phyloP scores from a whole-genome alignment of 768 basidiomycete species.

The Mrakia gelida region DNA sequence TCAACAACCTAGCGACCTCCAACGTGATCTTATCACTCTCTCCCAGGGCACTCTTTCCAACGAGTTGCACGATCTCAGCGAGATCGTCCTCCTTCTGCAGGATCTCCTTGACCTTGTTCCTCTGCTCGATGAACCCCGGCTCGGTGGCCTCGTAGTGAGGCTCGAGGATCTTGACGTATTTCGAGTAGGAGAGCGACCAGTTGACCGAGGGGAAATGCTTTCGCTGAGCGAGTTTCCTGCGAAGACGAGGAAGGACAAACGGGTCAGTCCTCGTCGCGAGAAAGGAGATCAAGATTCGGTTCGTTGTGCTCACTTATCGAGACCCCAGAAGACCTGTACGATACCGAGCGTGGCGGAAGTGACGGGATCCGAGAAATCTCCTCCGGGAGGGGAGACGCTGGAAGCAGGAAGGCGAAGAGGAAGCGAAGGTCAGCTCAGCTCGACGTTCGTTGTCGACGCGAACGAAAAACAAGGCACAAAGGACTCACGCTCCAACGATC shows the following conservation, averaged over 20 bases:
- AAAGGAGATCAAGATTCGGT: background rate
- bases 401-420: slow-evolving; percentile 41
- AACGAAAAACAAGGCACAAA: background rate
- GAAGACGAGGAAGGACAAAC: background rate
- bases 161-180: slow-evolving; percentile 91
- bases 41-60: slow-evolving; percentile 95
- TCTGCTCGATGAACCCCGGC: slow-evolving; percentile 91
- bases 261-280: background rate
- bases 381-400: slow-evolving; percentile 96
- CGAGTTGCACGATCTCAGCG: slow-evolving; percentile 98
- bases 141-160: slow-evolving; percentile 84
- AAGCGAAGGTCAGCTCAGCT: background rate
- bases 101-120: slow-evolving; percentile 90
- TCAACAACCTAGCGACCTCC: slow-evolving; percentile 49
- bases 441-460: background rate
- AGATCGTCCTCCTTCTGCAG: slow-evolving; percentile 98
- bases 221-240: slow-evolving; percentile 81
- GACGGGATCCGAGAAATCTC: slow-evolving; percentile 98
- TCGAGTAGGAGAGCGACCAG: slow-evolving; percentile 99
- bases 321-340: slow-evolving; percentile 99
- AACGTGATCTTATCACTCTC: slow-evolving; percentile 98
- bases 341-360: slow-evolving; percentile 96
- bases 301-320: slow-evolving; percentile 61
- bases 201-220: slow-evolving; percentile 99
- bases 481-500: slow-evolving; percentile 93